A percentile compares a stretch with the other conserved stretches of the same genome.
These are phyloP conservation scores for Sporothrix phasma DNA, from an alignment of 2,329 filamentous ascomycete species.

Conservation along the genomic window DNA sequence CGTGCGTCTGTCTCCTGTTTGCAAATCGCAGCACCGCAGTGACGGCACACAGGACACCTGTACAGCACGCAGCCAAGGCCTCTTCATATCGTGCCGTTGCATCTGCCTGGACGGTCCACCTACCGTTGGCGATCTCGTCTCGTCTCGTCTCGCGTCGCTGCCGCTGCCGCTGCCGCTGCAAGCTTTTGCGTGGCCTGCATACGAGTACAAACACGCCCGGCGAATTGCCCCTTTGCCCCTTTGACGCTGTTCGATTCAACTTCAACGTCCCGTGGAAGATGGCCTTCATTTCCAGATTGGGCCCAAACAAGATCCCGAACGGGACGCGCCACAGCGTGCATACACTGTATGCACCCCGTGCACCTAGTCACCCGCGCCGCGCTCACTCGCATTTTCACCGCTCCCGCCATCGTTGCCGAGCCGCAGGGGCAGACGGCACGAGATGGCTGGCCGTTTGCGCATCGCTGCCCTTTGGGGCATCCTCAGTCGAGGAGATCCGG, in stretches of 20 bases:
- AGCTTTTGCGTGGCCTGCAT: not conserved
- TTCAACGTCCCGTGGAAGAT: not conserved
- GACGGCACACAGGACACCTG: not conserved
- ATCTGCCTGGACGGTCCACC: not conserved
- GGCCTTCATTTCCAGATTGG: not conserved
- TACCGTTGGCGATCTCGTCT: not conserved
- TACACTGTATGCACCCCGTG: not conserved
- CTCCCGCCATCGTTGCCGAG: not conserved
- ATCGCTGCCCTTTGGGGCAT: not conserved
- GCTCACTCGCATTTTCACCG: not conserved
- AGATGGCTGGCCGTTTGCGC: constrained; percentile 4
- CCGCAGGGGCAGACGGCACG: constrained; percentile 3
- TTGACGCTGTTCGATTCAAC: no score
- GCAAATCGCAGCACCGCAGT: not conserved
- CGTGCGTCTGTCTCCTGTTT: no score
- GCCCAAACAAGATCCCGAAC: not conserved
- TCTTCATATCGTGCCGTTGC: constrained; percentile 4
- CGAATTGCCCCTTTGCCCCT: not conserved
- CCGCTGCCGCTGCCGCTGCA: not conserved
- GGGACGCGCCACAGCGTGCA: not conserved
- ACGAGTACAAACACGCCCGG: not conserved
- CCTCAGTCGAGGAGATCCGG: not conserved
- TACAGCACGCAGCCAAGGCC: not conserved
- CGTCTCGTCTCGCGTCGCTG: no score
- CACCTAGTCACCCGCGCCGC: not conserved